Base-by-base conservation (phyloP, 225 moss, liverwort and hornwort species). In the Asterella californica region DNA sequence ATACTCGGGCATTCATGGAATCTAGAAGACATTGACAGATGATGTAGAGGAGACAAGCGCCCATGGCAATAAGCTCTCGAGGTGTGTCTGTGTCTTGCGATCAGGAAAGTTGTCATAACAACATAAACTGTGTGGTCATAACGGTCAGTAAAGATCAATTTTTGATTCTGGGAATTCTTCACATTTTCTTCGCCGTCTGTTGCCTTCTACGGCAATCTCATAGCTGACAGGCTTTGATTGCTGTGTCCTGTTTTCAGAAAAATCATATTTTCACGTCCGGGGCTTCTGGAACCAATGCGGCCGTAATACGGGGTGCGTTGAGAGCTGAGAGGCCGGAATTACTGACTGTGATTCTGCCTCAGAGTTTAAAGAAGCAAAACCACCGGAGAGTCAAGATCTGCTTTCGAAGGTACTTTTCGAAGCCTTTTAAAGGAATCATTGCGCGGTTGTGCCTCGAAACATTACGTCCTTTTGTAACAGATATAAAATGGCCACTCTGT, bases 251-350 rank as follows among this genome's bases (percentile, higher is more conserved):
- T 14, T 19, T 55, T 38, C 86, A 97, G 96, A 99, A 99, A 87
- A 99, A 99, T 78, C 99, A 99, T 62, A 99, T 99, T 62, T 99
- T 83, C 78, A 99, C 99, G 42, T 99, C 99, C 27, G 99, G 99
- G 89, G 99, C 99, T 62, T 95, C 99, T 34, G 99, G 99, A 78
- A 99, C 99, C 17, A 99, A 99, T 83, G 99, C 99, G 60, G 99
- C 99, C 33, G 99, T 99, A 36, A 99, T 99, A 60, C 88, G 99
- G 47, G 99, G 99, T 83, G 99, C 99, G 10, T 86, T 99, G 81
- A 93, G 99, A 82, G 99, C 95, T 74, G 99, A 99, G 82, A 93
- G 83, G 85, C 91, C 95, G 65, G 99, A 99, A 46, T 89, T n/a
- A n/a, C n/a, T n/a, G n/a, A n/a, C n/a, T n/a, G n/a, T n/a, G n/a